A percentile compares a stretch with the other conserved stretches of the same genome.
These are phyloP conservation scores for Hypoxylon perforatum DNA, from an alignment of 495 filamentous ascomycete species.

Conservation along the genomic window DNA sequence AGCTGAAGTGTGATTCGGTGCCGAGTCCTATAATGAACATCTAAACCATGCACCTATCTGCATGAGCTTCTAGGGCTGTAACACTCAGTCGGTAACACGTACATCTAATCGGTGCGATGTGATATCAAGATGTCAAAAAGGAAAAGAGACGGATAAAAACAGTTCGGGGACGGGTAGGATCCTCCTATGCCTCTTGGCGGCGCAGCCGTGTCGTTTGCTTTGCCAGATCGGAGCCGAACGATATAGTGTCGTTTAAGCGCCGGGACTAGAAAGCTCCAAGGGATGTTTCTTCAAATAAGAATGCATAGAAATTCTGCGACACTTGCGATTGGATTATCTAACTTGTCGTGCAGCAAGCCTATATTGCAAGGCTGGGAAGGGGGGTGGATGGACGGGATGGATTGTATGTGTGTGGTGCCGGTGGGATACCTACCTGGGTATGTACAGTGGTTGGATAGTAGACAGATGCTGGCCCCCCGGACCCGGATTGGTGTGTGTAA, in stretches of 20 bases:
- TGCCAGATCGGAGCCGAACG: slow-evolving; percentile 23
- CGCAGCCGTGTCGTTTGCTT: slow-evolving; percentile 11
- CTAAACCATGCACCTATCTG: too few relatives aligned
- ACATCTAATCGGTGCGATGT: slow-evolving; percentile 27
- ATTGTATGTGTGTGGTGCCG: not conserved
- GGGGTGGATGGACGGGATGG: not conserved
- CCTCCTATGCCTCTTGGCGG: slow-evolving; percentile 27
- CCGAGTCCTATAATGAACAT: slow-evolving; percentile 19
- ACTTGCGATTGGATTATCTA: slow-evolving; percentile 22
- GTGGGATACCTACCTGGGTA: too few relatives aligned
- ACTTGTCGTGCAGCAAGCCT: slow-evolving; percentile 29
- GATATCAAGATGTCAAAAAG: slow-evolving; percentile 7
- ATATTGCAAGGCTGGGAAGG: slow-evolving; percentile 20
- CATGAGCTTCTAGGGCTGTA: slow-evolving; percentile 30
- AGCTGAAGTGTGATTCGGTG: slow-evolving; percentile 26
- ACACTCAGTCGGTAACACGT: slow-evolving; percentile 23
- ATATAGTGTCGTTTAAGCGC: slow-evolving; percentile 33
- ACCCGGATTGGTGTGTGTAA: slow-evolving; percentile 27
- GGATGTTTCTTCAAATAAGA: slow-evolving; percentile 4
- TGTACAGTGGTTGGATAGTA: too few relatives aligned
- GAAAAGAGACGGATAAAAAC: slow-evolving; percentile 35
- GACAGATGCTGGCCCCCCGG: slow-evolving; percentile 21
- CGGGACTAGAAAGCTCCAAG: slow-evolving; percentile 12
- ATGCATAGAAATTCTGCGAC: slow-evolving; percentile 4
- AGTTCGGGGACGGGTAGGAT: slow-evolving; percentile 37